A percentile compares a stretch with the other conserved stretches of the same genome.
Evolutionary conservation across 2,329 filamentous ascomycete genomes (phyloP).

Genomic region (Lasiodiplodia gonubiensis): DNA sequence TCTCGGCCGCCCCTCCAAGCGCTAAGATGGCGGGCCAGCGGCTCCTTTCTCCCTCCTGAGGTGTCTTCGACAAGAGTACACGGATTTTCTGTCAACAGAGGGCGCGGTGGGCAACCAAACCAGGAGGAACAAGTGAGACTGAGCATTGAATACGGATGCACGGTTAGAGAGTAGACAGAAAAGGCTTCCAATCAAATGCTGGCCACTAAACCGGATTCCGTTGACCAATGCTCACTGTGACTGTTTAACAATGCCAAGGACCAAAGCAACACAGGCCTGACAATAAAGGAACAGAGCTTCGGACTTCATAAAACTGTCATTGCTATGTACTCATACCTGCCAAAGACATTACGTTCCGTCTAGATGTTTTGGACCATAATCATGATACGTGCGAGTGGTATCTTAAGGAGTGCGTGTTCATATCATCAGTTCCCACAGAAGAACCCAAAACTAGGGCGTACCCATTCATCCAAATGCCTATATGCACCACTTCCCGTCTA

Average conservation of each 20-base stretch:
- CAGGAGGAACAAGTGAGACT: background rate
- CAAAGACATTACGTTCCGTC: slow-evolving; percentile 21
- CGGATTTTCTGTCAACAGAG: background rate
- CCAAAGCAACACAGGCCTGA: background rate
- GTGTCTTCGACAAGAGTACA: background rate
- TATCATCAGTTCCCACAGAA: background rate
- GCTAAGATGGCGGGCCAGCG: background rate
- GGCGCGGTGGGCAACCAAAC: background rate
- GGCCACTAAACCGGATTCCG: background rate
- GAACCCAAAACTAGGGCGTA: background rate
- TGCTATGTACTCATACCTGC: background rate
- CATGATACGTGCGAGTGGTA: slow-evolving; percentile 4
- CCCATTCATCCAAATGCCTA: background rate
- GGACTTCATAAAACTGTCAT: background rate
- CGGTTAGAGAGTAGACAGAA: background rate
- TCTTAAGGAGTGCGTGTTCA: slow-evolving; percentile 14
- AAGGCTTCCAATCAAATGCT: background rate
- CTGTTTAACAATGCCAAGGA: background rate
- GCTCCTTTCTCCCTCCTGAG: background rate
- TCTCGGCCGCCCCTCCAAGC: slow-evolving; percentile 10
- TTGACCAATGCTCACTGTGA: background rate
- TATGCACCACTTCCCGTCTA: slow-evolving; percentile 16
- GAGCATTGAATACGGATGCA: background rate
- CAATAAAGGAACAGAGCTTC: background rate
- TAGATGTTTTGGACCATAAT: background rate